Base-by-base conservation (phyloP, 2,329 filamentous ascomycete genomes). In the Claviceps capensis region DNA sequence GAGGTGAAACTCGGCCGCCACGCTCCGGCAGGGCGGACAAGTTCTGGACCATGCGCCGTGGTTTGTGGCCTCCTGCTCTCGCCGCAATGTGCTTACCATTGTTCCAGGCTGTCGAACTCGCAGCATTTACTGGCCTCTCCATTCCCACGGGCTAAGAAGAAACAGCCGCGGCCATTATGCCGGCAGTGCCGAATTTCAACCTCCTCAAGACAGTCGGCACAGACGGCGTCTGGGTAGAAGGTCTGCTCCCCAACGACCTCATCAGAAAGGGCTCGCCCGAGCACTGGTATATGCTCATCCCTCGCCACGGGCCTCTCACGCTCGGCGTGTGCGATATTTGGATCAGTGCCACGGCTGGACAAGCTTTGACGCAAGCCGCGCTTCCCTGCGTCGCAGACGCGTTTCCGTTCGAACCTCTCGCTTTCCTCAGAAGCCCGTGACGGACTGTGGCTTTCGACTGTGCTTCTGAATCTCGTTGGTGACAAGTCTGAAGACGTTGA, bases 361-460 rank as follows among this genome's bases (percentile, higher is more conserved):
- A 77, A 52, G 73, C 67, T 38, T 86, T 85, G 69, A 86, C 78
- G 2, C 77, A 85, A 58, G 74, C 75, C 3, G 72, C 74, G 1
- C 68, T 90, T 5, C 83, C 78, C 0, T 88, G 78, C 58, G 68
- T 88, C 3, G 72, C 73, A 17, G 86, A 90, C 63, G 42, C 56
- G 1, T 78, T 80, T 63, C 87, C 83, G 2, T 52, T 50, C 1
- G 48, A 53, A 3, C 19, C 53, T 5, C 50, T 51, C 40, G 22
- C 36, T 11, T 26, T 5, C 7, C 6, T 26, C 23, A 26, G 19
- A 41, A 34, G n/a, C 42, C 5, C 47, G 47, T 73, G 5, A 63
- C 89, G 48, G 64, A 6, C 80, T 80, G 58, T 89, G 85, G 86
- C 88, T 87, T 62, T 85, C 85, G 0, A 93, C 87, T 0, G 67